Percentiles rank a stretch among this genome's conserved stretches.
Conservation (phyloP, 2,329 filamentous ascomycete species). For the Magnaporthiopsis incrustans region DNA sequence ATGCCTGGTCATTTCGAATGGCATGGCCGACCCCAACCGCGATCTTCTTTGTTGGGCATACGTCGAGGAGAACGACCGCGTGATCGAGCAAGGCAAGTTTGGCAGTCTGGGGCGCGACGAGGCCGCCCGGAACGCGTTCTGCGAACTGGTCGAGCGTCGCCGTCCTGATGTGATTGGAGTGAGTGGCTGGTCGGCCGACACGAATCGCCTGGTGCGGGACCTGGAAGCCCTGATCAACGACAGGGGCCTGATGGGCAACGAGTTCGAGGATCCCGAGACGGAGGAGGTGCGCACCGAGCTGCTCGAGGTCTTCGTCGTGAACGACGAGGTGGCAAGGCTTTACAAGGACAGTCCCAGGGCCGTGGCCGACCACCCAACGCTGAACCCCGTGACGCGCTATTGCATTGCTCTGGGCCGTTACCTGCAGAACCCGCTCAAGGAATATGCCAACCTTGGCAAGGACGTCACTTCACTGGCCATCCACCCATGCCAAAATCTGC, state of each 20-base stretch:
- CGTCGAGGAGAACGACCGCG: constrained; percentile 85
- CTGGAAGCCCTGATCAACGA: constrained; percentile 71
- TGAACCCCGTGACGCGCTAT: constrained; percentile 75
- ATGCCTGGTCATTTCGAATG: constrained; percentile 80
- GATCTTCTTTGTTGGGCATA: constrained; percentile 88
- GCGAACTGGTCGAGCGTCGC: constrained; percentile 69
- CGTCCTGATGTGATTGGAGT: constrained; percentile 86
- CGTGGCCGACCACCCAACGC: constrained; percentile 68
- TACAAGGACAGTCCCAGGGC: constrained; percentile 88
- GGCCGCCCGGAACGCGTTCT: constrained; percentile 59
- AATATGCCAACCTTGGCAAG: constrained; percentile 87
- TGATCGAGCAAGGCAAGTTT: constrained; percentile 84
- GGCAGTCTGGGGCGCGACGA: constrained; percentile 67
- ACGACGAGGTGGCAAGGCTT: constrained; percentile 93
- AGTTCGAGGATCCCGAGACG: constrained; percentile 74
- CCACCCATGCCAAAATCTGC: constrained; percentile 80
- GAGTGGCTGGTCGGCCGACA: constrained; percentile 82
- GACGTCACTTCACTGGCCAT: constrained; percentile 83
- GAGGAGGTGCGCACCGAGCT: constrained; percentile 68
- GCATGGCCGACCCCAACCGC: constrained; percentile 61
- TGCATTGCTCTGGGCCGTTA: constrained; percentile 85
- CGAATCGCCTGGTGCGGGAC: constrained; percentile 74
- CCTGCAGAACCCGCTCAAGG: constrained; percentile 90
- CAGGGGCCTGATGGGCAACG: constrained; percentile 67
- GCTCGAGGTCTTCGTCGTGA: constrained; percentile 83